A percentile compares a stretch with the other conserved stretches of the same genome.
Conservation (phyloP, 176 grass and related monocot genomes). For the Oryza brachyantha region DNA sequence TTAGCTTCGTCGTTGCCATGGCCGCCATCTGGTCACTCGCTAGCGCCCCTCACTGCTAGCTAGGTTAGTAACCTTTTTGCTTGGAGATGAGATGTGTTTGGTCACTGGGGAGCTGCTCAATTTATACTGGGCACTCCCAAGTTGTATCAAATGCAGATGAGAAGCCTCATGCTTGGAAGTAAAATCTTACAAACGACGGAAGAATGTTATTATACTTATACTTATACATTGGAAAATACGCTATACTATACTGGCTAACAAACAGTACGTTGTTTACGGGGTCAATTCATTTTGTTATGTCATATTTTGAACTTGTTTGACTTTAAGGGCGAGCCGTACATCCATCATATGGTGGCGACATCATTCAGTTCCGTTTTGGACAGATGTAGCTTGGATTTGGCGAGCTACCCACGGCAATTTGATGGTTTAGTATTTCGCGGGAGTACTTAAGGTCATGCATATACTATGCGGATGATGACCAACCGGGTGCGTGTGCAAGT, state of each 20-base stretch:
- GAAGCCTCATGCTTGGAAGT: not conserved
- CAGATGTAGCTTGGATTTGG: slow-evolving; percentile 13
- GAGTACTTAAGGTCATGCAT: slow-evolving; percentile 1
- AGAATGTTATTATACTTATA: not conserved
- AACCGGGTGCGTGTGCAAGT: not conserved
- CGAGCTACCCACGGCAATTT: slow-evolving; percentile 1
- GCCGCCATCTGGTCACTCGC: not conserved
- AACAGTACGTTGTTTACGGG: not conserved
- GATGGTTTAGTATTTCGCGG: not conserved
- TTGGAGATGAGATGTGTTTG: not conserved
- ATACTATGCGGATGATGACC: not conserved
- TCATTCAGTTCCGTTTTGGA: slow-evolving; percentile 13
- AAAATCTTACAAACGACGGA: not conserved
- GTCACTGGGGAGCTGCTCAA: not conserved
- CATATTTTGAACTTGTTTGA: not conserved
- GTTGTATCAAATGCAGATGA: not conserved
- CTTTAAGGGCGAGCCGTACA: not conserved
- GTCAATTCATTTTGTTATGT: not conserved
- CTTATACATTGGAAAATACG: too few species aligned
- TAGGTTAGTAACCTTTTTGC: not conserved
- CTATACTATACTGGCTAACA: not conserved
- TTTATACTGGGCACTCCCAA: slow-evolving; percentile 1
- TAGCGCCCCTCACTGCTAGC: not conserved
- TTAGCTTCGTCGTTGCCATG: not conserved
- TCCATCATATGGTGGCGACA: not conserved